Evolutionary conservation across 148 eudicot genomes (phyloP).

Genomic region (Salicornia ramosissima): DNA sequence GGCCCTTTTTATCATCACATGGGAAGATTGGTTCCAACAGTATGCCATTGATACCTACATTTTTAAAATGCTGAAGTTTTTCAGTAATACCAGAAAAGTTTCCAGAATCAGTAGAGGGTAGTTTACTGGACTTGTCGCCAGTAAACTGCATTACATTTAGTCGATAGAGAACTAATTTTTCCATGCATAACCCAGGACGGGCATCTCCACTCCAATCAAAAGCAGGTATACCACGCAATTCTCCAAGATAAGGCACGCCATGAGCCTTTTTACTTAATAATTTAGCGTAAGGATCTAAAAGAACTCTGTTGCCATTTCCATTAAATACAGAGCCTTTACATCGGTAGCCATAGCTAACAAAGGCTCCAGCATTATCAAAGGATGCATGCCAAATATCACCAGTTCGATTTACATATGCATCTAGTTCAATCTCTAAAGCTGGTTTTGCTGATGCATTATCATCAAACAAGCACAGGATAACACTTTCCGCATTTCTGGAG

Average conservation of each 20-base stretch:
- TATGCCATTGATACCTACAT: slow-evolving; percentile 79
- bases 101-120: slow-evolving; percentile 51
- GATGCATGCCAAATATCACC: slow-evolving; percentile 94
- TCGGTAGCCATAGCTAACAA: slow-evolving; percentile 74
- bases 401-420: slow-evolving; percentile 80
- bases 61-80: slow-evolving; percentile 63
- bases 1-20: slow-evolving; percentile 53
- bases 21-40: slow-evolving; percentile 74
- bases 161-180: slow-evolving; percentile 77
- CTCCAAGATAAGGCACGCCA: slow-evolving; percentile 40
- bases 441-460: slow-evolving; percentile 47
- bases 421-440: slow-evolving; percentile 78
- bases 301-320: slow-evolving; percentile 33
- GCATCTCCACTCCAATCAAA: slow-evolving; percentile 76
- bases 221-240: slow-evolving; percentile 40
- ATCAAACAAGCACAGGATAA: slow-evolving; percentile 66
- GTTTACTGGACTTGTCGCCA: slow-evolving; percentile 58
- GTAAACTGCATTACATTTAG: slow-evolving; percentile 64
- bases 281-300: slow-evolving; percentile 83
- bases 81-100: slow-evolving; percentile 69
- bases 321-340: slow-evolving; percentile 37
- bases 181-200: slow-evolving; percentile 58
- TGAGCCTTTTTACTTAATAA: slow-evolving; percentile 33
- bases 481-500: slow-evolving; percentile 59
- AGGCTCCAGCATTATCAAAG: slow-evolving; percentile 40